phyloP scores from a whole-genome alignment of 1,284 basidiomycete species.

The Butyriboletus appendiculatus region DNA sequence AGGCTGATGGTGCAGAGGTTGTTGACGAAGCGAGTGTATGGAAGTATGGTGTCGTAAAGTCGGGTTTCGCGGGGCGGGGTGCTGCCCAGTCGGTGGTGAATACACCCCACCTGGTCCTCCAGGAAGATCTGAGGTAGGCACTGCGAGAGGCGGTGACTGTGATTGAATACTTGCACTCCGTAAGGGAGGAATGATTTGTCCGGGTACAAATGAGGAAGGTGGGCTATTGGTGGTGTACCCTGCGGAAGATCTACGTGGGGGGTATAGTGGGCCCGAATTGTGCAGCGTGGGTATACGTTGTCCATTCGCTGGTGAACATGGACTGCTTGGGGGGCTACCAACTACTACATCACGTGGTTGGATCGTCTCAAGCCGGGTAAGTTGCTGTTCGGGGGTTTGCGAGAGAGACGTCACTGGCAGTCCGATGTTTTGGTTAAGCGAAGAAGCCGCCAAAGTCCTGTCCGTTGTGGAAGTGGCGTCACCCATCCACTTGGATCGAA shows the following conservation, averaged over 20 bases:
- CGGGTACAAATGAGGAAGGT: constrained; percentile 38
- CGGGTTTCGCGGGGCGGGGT: constrained; percentile 6
- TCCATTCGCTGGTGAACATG: constrained; percentile 28
- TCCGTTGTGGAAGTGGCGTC: background rate
- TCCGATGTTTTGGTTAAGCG: constrained; percentile 3
- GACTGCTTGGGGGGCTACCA: constrained; percentile 2
- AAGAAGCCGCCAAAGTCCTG: background rate
- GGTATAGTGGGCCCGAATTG: constrained; percentile 13
- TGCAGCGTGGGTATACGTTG: constrained; percentile 23
- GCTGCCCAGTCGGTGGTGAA: constrained; percentile 23
- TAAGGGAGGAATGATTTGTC: constrained; percentile 41
- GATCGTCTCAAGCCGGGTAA: background rate
- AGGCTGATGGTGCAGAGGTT: constrained; percentile 33
- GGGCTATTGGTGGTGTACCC: constrained; percentile 10
- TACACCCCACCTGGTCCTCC: constrained; percentile 10
- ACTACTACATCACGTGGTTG: constrained; percentile 9
- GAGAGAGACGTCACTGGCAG: constrained; percentile 3
- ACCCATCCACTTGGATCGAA: background rate
- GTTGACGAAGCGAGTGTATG: constrained; percentile 30
- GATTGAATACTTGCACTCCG: constrained; percentile 45
- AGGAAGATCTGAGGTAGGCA: constrained; percentile 15
- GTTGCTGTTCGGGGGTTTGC: constrained; percentile 7
- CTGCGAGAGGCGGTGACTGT: constrained; percentile 21
- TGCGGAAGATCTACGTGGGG: constrained; percentile 23
- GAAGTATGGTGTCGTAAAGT: constrained; percentile 27